Percentiles rank a stretch among this genome's conserved stretches.
These are phyloP conservation scores for Dipteronia dyeriana DNA, from an alignment of 345 rosid genomes.

Conservation along the genomic window DNA sequence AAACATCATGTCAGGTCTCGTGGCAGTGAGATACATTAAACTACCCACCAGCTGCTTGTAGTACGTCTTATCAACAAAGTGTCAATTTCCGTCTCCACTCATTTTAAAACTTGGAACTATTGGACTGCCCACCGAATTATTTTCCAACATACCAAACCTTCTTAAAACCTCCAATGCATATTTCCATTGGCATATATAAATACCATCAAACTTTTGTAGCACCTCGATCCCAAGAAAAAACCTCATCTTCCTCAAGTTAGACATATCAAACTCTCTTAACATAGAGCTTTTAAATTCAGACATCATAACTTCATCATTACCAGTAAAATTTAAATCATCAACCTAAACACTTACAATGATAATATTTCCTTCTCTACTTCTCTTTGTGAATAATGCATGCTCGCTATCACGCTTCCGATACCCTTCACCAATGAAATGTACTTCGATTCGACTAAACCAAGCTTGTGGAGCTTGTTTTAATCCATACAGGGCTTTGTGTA, in stretches of 20 bases:
- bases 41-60: not conserved
- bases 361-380: not conserved
- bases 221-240: slow-evolving; percentile 1
- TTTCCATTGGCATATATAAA: not conserved
- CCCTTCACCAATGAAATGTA: not conserved
- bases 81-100: not conserved
- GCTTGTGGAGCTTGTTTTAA: no score
- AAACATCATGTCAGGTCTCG: slow-evolving; percentile 6
- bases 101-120: slow-evolving; percentile 1
- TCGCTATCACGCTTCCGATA: not conserved
- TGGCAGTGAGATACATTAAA: not conserved
- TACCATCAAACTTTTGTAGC: not conserved
- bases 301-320: not conserved
- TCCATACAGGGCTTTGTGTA: not conserved
- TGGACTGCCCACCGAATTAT: not conserved
- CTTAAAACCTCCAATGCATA: slow-evolving; percentile 3
- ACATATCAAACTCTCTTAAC: not conserved
- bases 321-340: not conserved
- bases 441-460: not conserved
- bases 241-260: not conserved
- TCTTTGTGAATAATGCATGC: not conserved
- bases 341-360: not conserved
- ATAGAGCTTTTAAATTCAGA: slow-evolving; percentile 1
- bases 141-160: slow-evolving; percentile 6
- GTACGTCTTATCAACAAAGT: not conserved